These are phyloP conservation scores for Paragyromitra xinjiangensis DNA, from an alignment of 495 filamentous ascomycete species.

Conservation along the genomic window DNA sequence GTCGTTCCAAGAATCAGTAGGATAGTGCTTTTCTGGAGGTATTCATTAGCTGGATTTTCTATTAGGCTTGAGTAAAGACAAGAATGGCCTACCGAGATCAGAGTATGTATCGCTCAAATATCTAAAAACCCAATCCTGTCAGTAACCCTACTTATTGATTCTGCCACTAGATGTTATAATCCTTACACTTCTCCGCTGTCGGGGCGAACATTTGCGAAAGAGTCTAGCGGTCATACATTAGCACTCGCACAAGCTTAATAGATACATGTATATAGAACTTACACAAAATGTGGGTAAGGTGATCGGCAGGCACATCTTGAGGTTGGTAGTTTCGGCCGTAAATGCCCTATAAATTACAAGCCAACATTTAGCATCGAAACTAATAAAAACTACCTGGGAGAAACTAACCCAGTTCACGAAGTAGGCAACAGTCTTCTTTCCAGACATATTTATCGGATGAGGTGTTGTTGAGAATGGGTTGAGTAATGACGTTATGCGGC, in stretches of 20 bases:
- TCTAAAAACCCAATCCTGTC: slow-evolving; percentile 20
- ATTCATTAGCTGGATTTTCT: slow-evolving; percentile 25
- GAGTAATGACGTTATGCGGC: slow-evolving; percentile 46
- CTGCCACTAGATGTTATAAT: not conserved
- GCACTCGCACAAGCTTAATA: slow-evolving; percentile 5
- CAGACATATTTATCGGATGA: slow-evolving; percentile 36
- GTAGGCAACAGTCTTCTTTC: slow-evolving; percentile 72
- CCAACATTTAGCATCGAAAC: slow-evolving; percentile 17
- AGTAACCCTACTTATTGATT: slow-evolving; percentile 4
- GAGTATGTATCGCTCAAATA: slow-evolving; percentile 56
- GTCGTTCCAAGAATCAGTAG: slow-evolving; percentile 78
- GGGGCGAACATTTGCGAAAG: slow-evolving; percentile 82
- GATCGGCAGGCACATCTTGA: slow-evolving; percentile 84
- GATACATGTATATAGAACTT: slow-evolving; percentile 16
- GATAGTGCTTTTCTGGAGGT: slow-evolving; percentile 76
- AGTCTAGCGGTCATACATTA: slow-evolving; percentile 60
- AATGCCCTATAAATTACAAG: slow-evolving; percentile 70
- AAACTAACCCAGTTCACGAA: slow-evolving; percentile 77
- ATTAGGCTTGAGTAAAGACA: not conserved
- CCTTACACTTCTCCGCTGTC: slow-evolving; percentile 80
- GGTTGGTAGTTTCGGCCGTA: slow-evolving; percentile 85
- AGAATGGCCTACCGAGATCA: slow-evolving; percentile 45
- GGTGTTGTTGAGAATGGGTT: slow-evolving; percentile 29
- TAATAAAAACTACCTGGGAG: not conserved
- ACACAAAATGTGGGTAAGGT: slow-evolving; percentile 89